Percentiles rank a stretch among this genome's conserved stretches.
Evolutionary conservation across 179 eudicot genomes (phyloP).

Genomic region (Heliamphora pulchella): DNA sequence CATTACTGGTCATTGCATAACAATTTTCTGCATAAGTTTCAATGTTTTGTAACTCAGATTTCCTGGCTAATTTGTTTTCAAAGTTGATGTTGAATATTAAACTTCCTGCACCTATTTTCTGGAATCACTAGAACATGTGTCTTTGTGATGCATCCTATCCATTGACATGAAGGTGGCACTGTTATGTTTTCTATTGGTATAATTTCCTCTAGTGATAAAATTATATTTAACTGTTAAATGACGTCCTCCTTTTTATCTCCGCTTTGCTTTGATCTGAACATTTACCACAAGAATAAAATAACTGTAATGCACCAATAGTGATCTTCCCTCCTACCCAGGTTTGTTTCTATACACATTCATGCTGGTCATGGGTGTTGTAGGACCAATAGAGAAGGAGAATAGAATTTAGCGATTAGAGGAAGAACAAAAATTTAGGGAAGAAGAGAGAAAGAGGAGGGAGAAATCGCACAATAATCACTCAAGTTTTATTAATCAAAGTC

Average conservation of each 20-base stretch:
- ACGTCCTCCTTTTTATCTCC: neutral
- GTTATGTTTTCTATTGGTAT: neutral
- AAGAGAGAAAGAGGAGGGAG: no score
- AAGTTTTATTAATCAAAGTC: no score
- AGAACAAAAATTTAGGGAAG: no score
- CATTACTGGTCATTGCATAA: neutral
- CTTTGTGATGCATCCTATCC: neutral
- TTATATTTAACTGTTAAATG: neutral
- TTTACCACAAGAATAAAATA: neutral
- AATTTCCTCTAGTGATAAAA: neutral
- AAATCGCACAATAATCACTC: no score
- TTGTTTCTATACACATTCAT: neutral
- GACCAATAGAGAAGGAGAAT: no score
- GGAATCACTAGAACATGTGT: neutral
- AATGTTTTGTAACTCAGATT: neutral
- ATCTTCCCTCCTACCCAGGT: neutral
- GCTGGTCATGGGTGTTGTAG: neutral
- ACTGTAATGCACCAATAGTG: neutral
- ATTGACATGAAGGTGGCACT: neutral
- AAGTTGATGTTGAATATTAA: neutral
- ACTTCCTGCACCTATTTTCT: neutral
- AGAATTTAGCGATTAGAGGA: no score
- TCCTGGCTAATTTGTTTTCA: neutral
- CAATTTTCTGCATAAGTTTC: neutral
- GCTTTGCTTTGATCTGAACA: no score